Conservation (phyloP, 2,329 filamentous ascomycete genomes). For the Zymoseptoria crescenta region DNA sequence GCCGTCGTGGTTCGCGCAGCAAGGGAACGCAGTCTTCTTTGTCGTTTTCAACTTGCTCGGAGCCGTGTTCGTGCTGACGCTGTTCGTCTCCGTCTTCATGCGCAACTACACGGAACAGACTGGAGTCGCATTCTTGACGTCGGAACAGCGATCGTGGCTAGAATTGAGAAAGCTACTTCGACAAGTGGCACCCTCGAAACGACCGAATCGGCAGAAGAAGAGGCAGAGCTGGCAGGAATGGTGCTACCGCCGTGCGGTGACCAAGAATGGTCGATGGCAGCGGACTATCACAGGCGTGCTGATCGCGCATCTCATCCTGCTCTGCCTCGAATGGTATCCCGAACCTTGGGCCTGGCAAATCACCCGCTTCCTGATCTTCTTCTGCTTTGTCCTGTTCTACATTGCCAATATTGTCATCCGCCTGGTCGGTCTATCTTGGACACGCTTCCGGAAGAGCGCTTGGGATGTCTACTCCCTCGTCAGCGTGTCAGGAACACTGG, state of each 20-base stretch:
- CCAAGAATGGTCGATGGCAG: conserved; percentile 92
- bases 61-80: conserved; percentile 89
- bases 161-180: conserved; percentile 85
- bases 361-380: conserved; percentile 53
- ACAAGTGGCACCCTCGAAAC: conserved; percentile 91
- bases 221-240: conserved; percentile 72
- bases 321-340: conserved; percentile 78
- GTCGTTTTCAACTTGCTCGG: conserved; percentile 93
- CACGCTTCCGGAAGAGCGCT: conserved; percentile 80
- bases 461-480: conserved; percentile 91
- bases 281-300: conserved; percentile 70
- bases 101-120: conserved; percentile 99
- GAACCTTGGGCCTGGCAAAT: conserved; percentile 64
- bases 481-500: conserved; percentile 69
- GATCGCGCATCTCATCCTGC: conserved; percentile 71
- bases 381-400: conserved; percentile 76
- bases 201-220: conserved; percentile 69
- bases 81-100: conserved; percentile 99
- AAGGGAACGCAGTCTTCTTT: conserved; percentile 90
- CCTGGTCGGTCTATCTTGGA: conserved; percentile 83
- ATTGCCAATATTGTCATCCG: conserved; percentile 75
- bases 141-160: conserved; percentile 93
- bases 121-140: conserved; percentile 88
- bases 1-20: conserved; percentile 58
- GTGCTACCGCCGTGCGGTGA: conserved; percentile 90